phyloP scores from a whole-genome alignment of 2,329 filamentous ascomycete species.

The Talaromyces sp. region DNA sequence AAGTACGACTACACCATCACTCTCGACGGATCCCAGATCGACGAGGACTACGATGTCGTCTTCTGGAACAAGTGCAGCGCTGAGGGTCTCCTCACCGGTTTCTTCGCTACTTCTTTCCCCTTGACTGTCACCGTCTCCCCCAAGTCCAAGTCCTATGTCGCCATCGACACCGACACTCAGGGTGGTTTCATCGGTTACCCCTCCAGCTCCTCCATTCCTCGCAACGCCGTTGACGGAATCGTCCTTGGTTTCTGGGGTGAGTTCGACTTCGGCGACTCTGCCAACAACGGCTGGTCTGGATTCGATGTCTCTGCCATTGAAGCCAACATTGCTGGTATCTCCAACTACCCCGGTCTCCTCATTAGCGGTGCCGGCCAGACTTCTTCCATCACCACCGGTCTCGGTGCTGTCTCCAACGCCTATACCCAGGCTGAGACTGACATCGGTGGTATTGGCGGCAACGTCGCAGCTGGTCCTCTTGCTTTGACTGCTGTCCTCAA shows the following conservation, averaged over 20 bases:
- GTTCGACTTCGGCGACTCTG: conserved; percentile 34
- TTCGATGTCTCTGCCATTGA: conserved; percentile 43
- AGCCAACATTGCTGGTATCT: conserved; percentile 26
- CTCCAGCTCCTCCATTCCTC: conserved; percentile 24
- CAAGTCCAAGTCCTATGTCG: conserved; percentile 34
- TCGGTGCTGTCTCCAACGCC: conserved; percentile 28
- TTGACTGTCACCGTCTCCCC: conserved; percentile 31
- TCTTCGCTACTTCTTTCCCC: conserved; percentile 30
- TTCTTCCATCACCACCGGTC: conserved; percentile 30
- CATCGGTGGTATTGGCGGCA: conserved; percentile 31
- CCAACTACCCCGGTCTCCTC: conserved; percentile 34
- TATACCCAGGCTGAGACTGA: conserved; percentile 31
- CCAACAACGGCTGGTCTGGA: conserved; percentile 33
- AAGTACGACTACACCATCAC: conserved; percentile 37
- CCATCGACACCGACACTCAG: conserved; percentile 36
- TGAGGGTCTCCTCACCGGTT: conserved; percentile 32
- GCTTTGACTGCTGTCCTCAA: conserved; percentile 32
- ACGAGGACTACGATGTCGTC: conserved; percentile 33
- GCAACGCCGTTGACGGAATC: conserved; percentile 27
- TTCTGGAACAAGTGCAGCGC: conserved; percentile 43
- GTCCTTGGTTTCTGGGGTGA: conserved; percentile 43
- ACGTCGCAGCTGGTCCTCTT: conserved; percentile 27
- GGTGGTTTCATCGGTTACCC: conserved; percentile 35
- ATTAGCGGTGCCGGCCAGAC: conserved; percentile 32
- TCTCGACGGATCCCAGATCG: conserved; percentile 29